Evolutionary conservation across 352 stramenopile genomes (phyloP).

Genomic region (Thalassiosira gravida): DNA sequence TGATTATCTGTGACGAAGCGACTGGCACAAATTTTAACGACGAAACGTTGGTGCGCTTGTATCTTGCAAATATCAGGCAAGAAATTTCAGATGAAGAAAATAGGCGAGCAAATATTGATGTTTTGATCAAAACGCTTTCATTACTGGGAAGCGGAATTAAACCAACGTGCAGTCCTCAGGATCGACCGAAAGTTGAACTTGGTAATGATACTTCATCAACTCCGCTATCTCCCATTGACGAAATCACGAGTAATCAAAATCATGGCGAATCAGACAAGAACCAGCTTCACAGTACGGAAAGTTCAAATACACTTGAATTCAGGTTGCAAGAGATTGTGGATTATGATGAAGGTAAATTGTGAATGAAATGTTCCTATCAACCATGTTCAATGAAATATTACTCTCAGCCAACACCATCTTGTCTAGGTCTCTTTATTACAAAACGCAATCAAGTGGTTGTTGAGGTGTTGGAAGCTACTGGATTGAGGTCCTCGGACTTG

Average conservation of each 20-base stretch:
- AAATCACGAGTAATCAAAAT: conserved; percentile 16
- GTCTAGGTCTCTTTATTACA: conserved; percentile 68
- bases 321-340: conserved; percentile 58
- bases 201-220: not conserved
- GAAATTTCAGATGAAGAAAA: conserved; percentile 66
- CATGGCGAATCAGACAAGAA: conserved; percentile 4
- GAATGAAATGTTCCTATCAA: not conserved
- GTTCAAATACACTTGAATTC: conserved; percentile 42
- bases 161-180: not conserved
- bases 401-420: conserved; percentile 1
- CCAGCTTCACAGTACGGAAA: not conserved
- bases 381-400: not conserved
- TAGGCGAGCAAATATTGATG: conserved; percentile 47
- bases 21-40: conserved; percentile 51
- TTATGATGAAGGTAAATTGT: conserved; percentile 52
- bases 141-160: conserved; percentile 1
- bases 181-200: conserved; percentile 32
- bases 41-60: conserved; percentile 50
- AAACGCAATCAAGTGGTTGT: conserved; percentile 81
- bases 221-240: conserved; percentile 2
- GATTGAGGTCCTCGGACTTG: conserved; percentile 76
- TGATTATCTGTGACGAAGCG: conserved; percentile 78
- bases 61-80: conserved; percentile 69
- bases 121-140: conserved; percentile 40
- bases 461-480: conserved; percentile 81